These are phyloP conservation scores for Xylaria sp. DNA, from an alignment of 495 filamentous ascomycete species.

Conservation along the genomic window DNA sequence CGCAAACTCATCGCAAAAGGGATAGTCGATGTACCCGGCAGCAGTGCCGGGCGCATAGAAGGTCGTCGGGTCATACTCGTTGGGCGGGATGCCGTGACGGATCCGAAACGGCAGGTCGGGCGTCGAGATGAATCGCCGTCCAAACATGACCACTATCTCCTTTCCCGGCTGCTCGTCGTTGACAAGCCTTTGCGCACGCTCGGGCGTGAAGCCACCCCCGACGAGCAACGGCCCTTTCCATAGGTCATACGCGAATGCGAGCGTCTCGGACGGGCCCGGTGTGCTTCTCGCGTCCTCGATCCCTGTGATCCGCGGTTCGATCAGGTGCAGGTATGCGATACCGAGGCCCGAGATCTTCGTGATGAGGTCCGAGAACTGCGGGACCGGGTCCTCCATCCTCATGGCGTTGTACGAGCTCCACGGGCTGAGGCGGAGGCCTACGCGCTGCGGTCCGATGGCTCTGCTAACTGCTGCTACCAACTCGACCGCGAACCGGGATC, in stretches of 20 bases:
- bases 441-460: conserved; percentile 68
- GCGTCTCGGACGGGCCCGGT: conserved; percentile 48
- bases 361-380: conserved; percentile 68
- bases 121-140: conserved; percentile 70
- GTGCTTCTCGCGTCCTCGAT: conserved; percentile 42
- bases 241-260: conserved; percentile 62
- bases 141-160: conserved; percentile 64
- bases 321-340: conserved; percentile 71
- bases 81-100: conserved; percentile 61
- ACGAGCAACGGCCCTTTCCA: conserved; percentile 63
- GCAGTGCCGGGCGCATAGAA: conserved; percentile 63
- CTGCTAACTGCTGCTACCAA: conserved; percentile 65
- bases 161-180: conserved; percentile 61
- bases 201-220: conserved; percentile 64
- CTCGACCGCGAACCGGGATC: conserved; percentile 71
- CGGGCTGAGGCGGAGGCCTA: conserved; percentile 69
- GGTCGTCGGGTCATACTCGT: conserved; percentile 60
- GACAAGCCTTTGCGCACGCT: conserved; percentile 56
- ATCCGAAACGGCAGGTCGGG: conserved; percentile 74
- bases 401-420: conserved; percentile 73
- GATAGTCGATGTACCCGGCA: conserved; percentile 71
- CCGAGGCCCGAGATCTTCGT: conserved; percentile 59
- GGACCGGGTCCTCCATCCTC: conserved; percentile 66
- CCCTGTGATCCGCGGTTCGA: conserved; percentile 60
- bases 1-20: conserved; percentile 62